phyloP scores from a whole-genome alignment of 371 early-diverging fungal genomes.

The Mycotypha africana region DNA sequence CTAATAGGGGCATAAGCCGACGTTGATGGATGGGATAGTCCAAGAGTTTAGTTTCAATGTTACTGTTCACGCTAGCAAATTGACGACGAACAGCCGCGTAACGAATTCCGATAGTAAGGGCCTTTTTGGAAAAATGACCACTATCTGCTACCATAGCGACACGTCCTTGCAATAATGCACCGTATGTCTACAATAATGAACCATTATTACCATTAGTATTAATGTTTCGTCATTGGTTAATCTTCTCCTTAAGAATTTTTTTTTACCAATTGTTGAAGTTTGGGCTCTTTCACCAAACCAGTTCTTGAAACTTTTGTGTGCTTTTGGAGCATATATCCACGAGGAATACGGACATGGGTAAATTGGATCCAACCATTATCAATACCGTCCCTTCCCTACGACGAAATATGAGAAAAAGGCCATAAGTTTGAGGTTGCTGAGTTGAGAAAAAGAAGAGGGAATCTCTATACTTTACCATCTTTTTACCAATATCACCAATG shows the following conservation, averaged over 20 bases:
- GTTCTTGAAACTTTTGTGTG: constrained; percentile 86
- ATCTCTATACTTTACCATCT: constrained; percentile 48
- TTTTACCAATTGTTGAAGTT: constrained; percentile 33
- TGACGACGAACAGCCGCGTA: constrained; percentile 92
- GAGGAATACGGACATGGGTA: constrained; percentile 75
- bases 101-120: constrained; percentile 84
- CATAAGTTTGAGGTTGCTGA: too few relatives aligned
- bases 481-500: constrained; percentile 70
- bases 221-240: too few relatives aligned
- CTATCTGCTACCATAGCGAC: constrained; percentile 89
- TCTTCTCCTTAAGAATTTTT: too few relatives aligned
- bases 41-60: constrained; percentile 41
- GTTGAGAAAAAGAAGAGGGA: too few relatives aligned
- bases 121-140: constrained; percentile 86
- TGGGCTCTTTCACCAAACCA: constrained; percentile 68
- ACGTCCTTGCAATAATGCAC: constrained; percentile 83
- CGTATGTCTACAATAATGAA: constrained; percentile 47
- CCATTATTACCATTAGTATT: too few relatives aligned
- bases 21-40: constrained; percentile 93
- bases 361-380: constrained; percentile 87
- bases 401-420: too few relatives aligned
- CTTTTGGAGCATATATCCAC: constrained; percentile 86
- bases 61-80: constrained; percentile 47
- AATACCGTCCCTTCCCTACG: constrained; percentile 66
- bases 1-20: constrained; percentile 85